phyloP scores from a whole-genome alignment of 2,329 filamentous ascomycete species.

The Chaetoscypha palmicola region DNA sequence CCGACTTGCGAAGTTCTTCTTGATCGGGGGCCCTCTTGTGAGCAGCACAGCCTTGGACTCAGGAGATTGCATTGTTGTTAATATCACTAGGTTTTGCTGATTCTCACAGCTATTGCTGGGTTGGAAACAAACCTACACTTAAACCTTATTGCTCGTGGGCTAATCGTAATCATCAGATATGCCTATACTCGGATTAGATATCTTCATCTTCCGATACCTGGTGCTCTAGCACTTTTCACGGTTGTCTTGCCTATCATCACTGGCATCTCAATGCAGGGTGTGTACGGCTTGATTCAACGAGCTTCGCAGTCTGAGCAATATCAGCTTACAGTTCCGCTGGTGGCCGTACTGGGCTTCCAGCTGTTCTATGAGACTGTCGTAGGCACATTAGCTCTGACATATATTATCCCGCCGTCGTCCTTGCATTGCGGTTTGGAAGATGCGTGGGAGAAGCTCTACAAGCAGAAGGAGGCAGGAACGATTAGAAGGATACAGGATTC shows the following conservation, averaged over 20 bases:
- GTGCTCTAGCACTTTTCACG: constrained; percentile 26
- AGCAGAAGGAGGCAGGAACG: constrained; percentile 39
- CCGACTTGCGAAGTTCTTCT: constrained; percentile 10
- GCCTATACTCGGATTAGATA: constrained; percentile 25
- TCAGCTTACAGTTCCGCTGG: constrained; percentile 24
- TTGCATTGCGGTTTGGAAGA: constrained; percentile 47
- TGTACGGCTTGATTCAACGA: constrained; percentile 18
- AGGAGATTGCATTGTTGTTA: constrained; percentile 5
- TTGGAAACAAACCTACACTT: constrained; percentile 10
- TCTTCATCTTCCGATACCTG: constrained; percentile 27
- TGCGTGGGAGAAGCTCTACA: constrained; percentile 50
- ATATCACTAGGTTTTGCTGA: constrained; percentile 19
- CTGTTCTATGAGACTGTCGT: constrained; percentile 30
- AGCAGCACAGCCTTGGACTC: constrained; percentile 6
- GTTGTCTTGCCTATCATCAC: constrained; percentile 27
- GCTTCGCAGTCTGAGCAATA: constrained; percentile 20
- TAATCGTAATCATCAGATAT: constrained; percentile 18
- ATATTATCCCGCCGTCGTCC: constrained; percentile 24
- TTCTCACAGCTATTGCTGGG: constrained; percentile 26
- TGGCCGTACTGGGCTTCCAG: constrained; percentile 28
- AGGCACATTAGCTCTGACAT: constrained; percentile 26
- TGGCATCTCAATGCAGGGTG: constrained; percentile 23
- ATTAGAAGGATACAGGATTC: constrained; percentile 58
- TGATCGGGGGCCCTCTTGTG: constrained; percentile 21
- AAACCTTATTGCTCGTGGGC: not conserved